phyloP scores from a whole-genome alignment of 139 green algal genomes.

The Chlamydomonas sphaeroides region DNA sequence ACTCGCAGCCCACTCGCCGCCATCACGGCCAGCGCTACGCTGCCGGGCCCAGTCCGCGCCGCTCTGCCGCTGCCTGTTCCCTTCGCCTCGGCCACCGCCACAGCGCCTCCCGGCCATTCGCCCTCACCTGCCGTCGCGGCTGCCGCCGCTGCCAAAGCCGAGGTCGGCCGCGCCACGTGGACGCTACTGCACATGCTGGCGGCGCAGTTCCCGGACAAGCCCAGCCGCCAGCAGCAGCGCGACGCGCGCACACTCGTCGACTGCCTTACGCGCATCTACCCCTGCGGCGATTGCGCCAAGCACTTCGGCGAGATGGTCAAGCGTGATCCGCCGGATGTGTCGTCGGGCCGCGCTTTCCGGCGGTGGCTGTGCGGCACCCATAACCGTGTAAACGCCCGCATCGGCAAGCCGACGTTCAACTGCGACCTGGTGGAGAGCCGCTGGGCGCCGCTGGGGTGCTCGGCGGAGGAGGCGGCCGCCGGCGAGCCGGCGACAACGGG shows the following conservation, averaged over 20 bases:
- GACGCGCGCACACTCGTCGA: conserved; percentile 75
- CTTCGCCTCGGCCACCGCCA: too few relatives aligned
- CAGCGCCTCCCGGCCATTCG: too few relatives aligned
- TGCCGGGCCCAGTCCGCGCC: too few relatives aligned
- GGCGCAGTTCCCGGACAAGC: conserved; percentile 86
- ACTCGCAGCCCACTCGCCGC: too few relatives aligned
- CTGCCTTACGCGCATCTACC: conserved; percentile 89
- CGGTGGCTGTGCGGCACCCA: conserved; percentile 89
- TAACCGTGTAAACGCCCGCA: conserved; percentile 78
- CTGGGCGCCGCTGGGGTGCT: conserved; percentile 64
- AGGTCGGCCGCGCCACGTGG: conserved; percentile 92
- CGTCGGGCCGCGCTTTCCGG: conserved; percentile 64
- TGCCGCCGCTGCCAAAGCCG: conserved; percentile 58
- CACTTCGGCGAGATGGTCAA: conserved; percentile 90
- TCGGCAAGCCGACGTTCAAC: conserved; percentile 90
- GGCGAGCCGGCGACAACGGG: not conserved
- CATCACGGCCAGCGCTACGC: too few relatives aligned
- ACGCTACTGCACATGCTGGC: conserved; percentile 93
- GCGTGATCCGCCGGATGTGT: conserved; percentile 63
- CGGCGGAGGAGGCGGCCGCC: not conserved
- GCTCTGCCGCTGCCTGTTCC: too few relatives aligned
- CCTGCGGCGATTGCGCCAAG: conserved; percentile 88
- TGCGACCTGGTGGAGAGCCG: conserved; percentile 77
- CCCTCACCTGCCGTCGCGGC: too few relatives aligned
- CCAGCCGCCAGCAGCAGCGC: conserved; percentile 81